Evolutionary conservation across 495 filamentous ascomycete genomes (phyloP), one percentile per base, ranked within the genome.

Genomic region (Xanthoparmelia taractica): DNA sequence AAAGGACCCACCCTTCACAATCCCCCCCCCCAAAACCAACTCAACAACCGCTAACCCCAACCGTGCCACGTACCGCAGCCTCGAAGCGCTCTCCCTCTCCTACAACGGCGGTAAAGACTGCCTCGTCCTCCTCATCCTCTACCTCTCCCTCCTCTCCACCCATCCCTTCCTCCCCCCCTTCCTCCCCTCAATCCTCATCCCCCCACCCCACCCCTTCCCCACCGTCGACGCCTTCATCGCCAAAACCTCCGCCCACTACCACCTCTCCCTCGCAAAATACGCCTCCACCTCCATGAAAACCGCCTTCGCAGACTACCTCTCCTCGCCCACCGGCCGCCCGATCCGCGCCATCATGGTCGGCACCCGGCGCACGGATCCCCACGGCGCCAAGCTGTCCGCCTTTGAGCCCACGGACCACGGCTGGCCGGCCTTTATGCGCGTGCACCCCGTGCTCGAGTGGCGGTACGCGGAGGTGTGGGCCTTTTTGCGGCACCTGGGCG

Each of bases 81-180:
- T 87, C 60, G 78, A 86, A 56, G 81, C 95, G 67, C 79, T 97
- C 55, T 91, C 93, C 13, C 79, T 98, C 63, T 95, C 95, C 56
- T 98, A 96, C 73, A 98, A 98, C 68, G 94, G 94, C 76, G 94
- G 94, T 52, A 98, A 98, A 74, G 94, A 98, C 83, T 98, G 94
- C 70, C 85, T 97, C 31, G 90, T 96, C 61, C 85, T 97, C 13
- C 80, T 97, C n/a, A 78, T 97, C 67, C 79, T 97, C 63, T 90
- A 93, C 74, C 85, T 97, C 68, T 84, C 86, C 65, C 83, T 84
- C 62, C 80, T 96, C 33, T 73, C 77, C 12, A 70, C 17, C 65
- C 78, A 74, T 66, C 68, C 59, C 54, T 63, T 59, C 43, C 78
- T 72, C 68, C 75, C 70, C 40, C 36, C 62, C 58, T 70, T 63